Conservation (phyloP, 2,329 filamentous ascomycete species). For the Stagonosporopsis vannaccii region DNA sequence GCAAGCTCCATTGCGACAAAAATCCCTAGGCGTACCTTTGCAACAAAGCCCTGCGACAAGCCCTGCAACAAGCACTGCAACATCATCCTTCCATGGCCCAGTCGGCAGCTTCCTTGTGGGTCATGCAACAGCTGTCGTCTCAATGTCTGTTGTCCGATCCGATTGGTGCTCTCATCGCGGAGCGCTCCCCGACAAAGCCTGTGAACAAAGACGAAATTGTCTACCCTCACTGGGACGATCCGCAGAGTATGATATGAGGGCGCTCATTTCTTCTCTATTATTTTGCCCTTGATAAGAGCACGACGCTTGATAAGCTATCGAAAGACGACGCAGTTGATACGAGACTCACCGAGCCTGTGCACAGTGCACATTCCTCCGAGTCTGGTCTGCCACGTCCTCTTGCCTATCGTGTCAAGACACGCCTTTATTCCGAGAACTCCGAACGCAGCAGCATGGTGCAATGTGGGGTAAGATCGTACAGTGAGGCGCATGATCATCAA, state of each 20-base stretch:
- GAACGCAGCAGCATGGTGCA: neutral
- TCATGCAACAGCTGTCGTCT: neutral
- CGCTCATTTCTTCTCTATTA: neutral
- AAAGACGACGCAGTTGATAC: neutral
- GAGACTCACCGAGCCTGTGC: neutral
- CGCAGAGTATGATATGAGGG: neutral
- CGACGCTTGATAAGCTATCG: neutral
- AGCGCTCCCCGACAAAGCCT: slow-evolving; percentile 1
- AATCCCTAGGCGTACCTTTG: slow-evolving; percentile 9
- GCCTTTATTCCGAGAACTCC: slow-evolving; percentile 4
- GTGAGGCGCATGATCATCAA: slow-evolving; percentile 8
- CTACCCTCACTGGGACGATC: neutral
- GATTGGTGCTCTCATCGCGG: neutral
- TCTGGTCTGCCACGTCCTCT: neutral
- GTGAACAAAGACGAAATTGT: neutral
- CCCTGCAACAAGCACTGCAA: slow-evolving; percentile 1
- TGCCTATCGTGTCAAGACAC: slow-evolving; percentile 5
- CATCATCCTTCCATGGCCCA: neutral
- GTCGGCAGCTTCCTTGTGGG: neutral
- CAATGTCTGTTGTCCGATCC: neutral
- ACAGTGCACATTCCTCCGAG: neutral
- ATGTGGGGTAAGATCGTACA: slow-evolving; percentile 11
- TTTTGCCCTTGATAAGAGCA: neutral
- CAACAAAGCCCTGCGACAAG: slow-evolving; percentile 11
- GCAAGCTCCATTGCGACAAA: slow-evolving; percentile 2